A percentile compares a stretch with the other conserved stretches of the same genome.
Evolutionary conservation across 768 basidiomycete genomes (phyloP).

Genomic region (Trametopsis cervina): DNA sequence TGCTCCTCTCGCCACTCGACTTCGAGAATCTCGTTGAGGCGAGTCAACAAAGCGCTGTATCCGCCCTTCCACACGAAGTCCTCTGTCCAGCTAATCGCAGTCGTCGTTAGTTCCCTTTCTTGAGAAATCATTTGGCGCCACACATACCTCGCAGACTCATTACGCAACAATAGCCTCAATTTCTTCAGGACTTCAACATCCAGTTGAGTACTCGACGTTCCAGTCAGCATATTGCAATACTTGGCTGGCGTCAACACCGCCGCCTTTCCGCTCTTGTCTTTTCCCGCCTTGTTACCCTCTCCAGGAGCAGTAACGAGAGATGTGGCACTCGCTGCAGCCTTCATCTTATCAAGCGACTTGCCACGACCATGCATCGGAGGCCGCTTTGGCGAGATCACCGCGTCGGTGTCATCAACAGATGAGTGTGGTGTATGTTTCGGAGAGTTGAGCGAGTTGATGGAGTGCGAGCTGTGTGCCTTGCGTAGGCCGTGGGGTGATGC

Average conservation of each 20-base stretch:
- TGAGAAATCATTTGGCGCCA: not conserved
- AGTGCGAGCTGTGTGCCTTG: constrained; percentile 68
- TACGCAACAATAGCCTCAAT: constrained; percentile 76
- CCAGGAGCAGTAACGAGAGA: no score
- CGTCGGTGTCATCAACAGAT: not conserved
- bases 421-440: constrained; percentile 1
- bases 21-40: constrained; percentile 86
- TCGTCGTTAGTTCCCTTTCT: no score
- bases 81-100: constrained; percentile 69
- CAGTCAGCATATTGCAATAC: constrained; percentile 60
- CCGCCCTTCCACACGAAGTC: constrained; percentile 81
- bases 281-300: constrained; percentile 31
- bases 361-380: not conserved
- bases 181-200: constrained; percentile 88
- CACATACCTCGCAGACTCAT: constrained; percentile 79
- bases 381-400: constrained; percentile 13
- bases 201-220: constrained; percentile 64
- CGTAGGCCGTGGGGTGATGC: constrained; percentile 53
- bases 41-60: constrained; percentile 74
- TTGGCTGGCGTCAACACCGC: constrained; percentile 44
- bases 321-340: constrained; percentile 2
- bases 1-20: constrained; percentile 99
- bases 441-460: constrained; percentile 32
- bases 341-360: constrained; percentile 2
- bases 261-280: constrained; percentile 35